Conservation (phyloP, 1,284 basidiomycete genomes). For the Melampsora medusae region DNA sequence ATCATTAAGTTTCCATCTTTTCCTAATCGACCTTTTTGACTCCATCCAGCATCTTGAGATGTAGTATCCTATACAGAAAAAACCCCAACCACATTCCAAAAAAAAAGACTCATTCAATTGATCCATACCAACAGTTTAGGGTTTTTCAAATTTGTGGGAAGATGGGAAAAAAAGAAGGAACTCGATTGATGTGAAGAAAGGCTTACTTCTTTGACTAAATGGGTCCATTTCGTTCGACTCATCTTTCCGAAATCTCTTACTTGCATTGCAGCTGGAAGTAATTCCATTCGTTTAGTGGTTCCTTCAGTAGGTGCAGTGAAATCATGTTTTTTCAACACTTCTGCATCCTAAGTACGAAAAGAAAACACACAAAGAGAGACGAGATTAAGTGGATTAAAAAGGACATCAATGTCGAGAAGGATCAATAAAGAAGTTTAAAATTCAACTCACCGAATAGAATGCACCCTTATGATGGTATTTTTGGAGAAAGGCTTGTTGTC, state of each 20-base stretch:
- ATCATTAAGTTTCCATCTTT: background rate
- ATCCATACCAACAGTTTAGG: no score
- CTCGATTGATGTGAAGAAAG: background rate
- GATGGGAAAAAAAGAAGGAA: background rate
- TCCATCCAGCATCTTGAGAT: conserved; percentile 30
- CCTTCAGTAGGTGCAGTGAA: conserved; percentile 84
- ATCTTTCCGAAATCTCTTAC: conserved; percentile 93
- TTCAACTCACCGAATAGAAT: conserved; percentile 77
- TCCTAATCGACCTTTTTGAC: conserved; percentile 7
- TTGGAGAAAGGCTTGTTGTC: conserved; percentile 86
- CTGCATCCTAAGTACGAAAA: conserved; percentile 67
- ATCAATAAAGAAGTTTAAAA: background rate
- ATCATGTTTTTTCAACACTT: conserved; percentile 79
- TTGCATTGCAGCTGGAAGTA: conserved; percentile 93
- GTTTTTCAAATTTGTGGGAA: background rate
- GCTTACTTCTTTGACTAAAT: conserved; percentile 37
- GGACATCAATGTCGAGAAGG: no score
- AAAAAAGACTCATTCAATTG: no score
- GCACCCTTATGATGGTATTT: conserved; percentile 99
- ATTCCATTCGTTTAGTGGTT: conserved; percentile 71
- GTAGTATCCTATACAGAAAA: conserved; percentile 29
- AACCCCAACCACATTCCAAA: background rate
- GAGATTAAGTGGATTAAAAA: no score
- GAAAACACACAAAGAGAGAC: background rate
- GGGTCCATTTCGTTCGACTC: conserved; percentile 66